These are phyloP conservation scores for Blastobotrys indianensis DNA, from an alignment of 1,139 yeast species.

Conservation along the genomic window DNA sequence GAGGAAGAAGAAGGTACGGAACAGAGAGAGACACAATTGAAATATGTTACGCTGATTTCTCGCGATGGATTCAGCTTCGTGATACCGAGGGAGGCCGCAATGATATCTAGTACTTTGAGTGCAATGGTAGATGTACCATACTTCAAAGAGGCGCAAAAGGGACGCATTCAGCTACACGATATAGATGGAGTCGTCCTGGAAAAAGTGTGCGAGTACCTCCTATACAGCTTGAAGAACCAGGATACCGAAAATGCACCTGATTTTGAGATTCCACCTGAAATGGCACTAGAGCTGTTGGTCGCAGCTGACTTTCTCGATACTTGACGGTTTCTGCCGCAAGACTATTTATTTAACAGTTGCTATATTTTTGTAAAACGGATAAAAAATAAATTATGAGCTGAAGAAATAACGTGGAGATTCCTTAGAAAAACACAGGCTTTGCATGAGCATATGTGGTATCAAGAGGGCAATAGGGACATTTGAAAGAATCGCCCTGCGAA, in stretches of 20 bases:
- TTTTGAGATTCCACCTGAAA: constrained; percentile 86
- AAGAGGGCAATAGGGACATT: constrained; percentile 65
- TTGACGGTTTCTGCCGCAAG: constrained; percentile 15
- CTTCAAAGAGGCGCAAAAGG: constrained; percentile 51
- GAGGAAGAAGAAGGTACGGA: too few relatives aligned
- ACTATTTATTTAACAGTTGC: too few relatives aligned
- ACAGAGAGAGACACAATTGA: constrained; percentile 12
- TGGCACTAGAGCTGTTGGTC: constrained; percentile 83
- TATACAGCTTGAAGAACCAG: constrained; percentile 66
- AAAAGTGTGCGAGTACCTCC: constrained; percentile 79
- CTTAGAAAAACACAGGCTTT: constrained; percentile 27
- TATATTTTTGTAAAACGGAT: too few relatives aligned
- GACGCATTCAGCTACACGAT: constrained; percentile 45
- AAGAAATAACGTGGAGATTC: not conserved
- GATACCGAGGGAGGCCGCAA: constrained; percentile 70
- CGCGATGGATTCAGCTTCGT: constrained; percentile 65
- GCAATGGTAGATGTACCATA: constrained; percentile 50
- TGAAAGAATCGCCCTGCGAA: constrained; percentile 39
- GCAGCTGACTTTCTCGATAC: constrained; percentile 87
- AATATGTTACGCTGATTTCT: constrained; percentile 65
- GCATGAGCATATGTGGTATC: constrained; percentile 30
- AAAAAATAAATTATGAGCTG: too few relatives aligned
- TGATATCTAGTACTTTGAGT: constrained; percentile 72
- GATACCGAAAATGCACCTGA: constrained; percentile 68
- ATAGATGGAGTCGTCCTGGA: constrained; percentile 70